Evolutionary conservation across 2,329 filamentous ascomycete genomes (phyloP).

Genomic region (Colletotrichum sp.): DNA sequence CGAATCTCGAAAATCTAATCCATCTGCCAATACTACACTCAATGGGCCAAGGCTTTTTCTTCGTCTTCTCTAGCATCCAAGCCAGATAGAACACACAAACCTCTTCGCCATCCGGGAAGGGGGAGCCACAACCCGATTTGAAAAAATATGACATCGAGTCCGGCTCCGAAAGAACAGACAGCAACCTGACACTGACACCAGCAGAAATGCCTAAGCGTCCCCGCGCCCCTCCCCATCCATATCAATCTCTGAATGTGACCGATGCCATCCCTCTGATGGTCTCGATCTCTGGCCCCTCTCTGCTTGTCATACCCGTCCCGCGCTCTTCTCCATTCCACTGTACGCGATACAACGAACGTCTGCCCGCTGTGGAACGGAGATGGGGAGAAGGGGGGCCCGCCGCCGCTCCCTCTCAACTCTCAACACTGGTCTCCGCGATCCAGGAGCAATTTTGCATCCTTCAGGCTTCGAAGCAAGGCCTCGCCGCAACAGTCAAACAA

Average conservation of each 20-base stretch:
- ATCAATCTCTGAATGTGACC: not conserved
- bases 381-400: not conserved
- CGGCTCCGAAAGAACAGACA: not conserved
- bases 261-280: not conserved
- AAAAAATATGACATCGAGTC: not conserved
- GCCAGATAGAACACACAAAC: not conserved
- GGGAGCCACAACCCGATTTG: not conserved
- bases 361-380: constrained; percentile 12
- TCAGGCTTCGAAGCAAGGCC: not conserved
- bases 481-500: not conserved
- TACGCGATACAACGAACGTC: constrained; percentile 10
- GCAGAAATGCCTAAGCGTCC: not conserved
- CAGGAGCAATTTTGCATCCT: not conserved
- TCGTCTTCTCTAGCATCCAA: not conserved
- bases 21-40: not conserved
- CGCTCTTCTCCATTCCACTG: constrained; percentile 15
- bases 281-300: not conserved
- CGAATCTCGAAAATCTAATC: not conserved
- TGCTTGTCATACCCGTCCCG: not conserved
- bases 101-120: not conserved
- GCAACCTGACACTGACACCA: not conserved
- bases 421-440: not conserved
- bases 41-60: not conserved
- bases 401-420: not conserved
- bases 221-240: not conserved